These are phyloP conservation scores for Ramicandelaber brevisporus DNA, from an alignment of 192 early-diverging fungal genomes.

Conservation along the genomic window DNA sequence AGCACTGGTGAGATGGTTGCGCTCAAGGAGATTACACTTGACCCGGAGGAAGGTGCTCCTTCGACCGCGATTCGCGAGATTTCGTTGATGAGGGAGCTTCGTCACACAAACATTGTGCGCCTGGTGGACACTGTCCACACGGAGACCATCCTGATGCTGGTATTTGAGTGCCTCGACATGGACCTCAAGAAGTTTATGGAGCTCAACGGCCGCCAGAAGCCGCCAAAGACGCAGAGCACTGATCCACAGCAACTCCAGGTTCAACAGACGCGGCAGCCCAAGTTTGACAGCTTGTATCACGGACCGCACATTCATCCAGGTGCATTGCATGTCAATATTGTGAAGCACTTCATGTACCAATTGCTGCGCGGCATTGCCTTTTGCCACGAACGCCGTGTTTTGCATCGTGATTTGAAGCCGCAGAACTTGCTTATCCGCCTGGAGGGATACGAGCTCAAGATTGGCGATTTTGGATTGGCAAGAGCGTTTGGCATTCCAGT, in stretches of 20 bases:
- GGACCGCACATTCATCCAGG: too few relatives aligned
- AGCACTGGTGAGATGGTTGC: constrained; percentile 69
- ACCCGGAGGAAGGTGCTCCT: constrained; percentile 78
- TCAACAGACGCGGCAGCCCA: too few relatives aligned
- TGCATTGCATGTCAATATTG: constrained; percentile 26
- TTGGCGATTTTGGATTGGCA: constrained; percentile 68
- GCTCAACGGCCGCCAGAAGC: constrained; percentile 27
- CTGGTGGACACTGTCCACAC: constrained; percentile 65
- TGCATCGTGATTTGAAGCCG: constrained; percentile 68
- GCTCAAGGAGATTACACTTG: constrained; percentile 83
- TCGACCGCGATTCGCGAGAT: constrained; percentile 97
- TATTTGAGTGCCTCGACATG: constrained; percentile 73
- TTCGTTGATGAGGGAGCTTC: constrained; percentile 88
- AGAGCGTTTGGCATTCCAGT: constrained; percentile 65
- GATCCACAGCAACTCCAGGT: too few relatives aligned
- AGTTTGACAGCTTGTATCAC: too few relatives aligned
- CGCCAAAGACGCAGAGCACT: constrained; percentile 24
- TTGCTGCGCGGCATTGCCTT: constrained; percentile 57
- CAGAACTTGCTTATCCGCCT: constrained; percentile 65
- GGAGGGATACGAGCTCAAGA: constrained; percentile 51
- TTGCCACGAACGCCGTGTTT: constrained; percentile 60
- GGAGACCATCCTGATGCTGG: constrained; percentile 59
- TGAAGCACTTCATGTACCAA: constrained; percentile 68
- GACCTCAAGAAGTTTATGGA: constrained; percentile 78
- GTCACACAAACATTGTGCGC: constrained; percentile 74